phyloP scores from a whole-genome alignment of 2,329 filamentous ascomycete genomes.

The Phyllosticta ampelicida region DNA sequence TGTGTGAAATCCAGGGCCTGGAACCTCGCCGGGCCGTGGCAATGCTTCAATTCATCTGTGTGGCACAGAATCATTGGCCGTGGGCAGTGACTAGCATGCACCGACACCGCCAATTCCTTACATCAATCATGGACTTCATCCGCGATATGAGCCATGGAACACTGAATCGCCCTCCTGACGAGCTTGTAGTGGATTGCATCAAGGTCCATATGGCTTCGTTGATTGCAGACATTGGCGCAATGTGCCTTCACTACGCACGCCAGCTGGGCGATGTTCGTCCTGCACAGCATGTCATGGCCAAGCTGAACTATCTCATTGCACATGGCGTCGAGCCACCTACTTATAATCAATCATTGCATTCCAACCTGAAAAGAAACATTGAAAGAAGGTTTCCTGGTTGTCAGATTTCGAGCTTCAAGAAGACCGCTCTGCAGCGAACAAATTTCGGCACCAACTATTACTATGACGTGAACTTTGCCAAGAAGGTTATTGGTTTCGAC shows the following conservation, averaged over 20 bases:
- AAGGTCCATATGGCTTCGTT: slow-evolving; percentile 58
- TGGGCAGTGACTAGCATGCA: slow-evolving; percentile 79
- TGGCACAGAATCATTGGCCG: slow-evolving; percentile 88
- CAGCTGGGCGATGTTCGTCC: slow-evolving; percentile 60
- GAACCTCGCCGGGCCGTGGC: slow-evolving; percentile 56
- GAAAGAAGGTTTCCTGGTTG: slow-evolving; percentile 64
- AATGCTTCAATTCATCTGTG: slow-evolving; percentile 76
- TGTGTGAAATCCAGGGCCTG: slow-evolving; percentile 55
- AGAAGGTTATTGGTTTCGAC: slow-evolving; percentile 66
- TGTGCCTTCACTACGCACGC: slow-evolving; percentile 79
- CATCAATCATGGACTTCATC: slow-evolving; percentile 60
- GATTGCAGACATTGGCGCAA: slow-evolving; percentile 76
- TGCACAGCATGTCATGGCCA: slow-evolving; percentile 59
- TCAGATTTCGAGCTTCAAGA: slow-evolving; percentile 67
- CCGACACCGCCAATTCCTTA: slow-evolving; percentile 62
- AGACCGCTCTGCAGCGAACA: slow-evolving; percentile 54
- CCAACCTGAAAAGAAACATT: slow-evolving; percentile 77
- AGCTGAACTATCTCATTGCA: slow-evolving; percentile 68
- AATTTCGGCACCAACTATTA: slow-evolving; percentile 68
- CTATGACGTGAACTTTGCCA: slow-evolving; percentile 68
- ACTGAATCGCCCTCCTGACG: background rate
- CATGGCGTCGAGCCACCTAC: slow-evolving; percentile 67
- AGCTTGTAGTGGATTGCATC: slow-evolving; percentile 18
- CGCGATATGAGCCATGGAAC: slow-evolving; percentile 28
- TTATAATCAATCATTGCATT: slow-evolving; percentile 81